These are phyloP conservation scores for Hymenochaete sp. DNA, from an alignment of 1,284 basidiomycete species.

Conservation along the genomic window DNA sequence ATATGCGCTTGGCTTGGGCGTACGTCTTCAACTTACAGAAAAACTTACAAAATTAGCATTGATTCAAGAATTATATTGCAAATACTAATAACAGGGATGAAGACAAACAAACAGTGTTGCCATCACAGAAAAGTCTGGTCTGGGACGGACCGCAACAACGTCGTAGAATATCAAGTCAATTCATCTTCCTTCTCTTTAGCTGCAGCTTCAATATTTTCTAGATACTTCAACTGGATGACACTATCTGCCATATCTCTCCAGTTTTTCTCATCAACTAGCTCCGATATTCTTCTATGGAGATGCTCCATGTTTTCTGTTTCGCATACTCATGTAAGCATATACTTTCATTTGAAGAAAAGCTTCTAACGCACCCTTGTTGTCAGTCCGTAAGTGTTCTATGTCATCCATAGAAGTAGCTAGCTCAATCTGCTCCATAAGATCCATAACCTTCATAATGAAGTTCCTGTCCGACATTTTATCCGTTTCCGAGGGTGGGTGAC, in stretches of 20 bases:
- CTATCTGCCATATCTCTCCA: slow-evolving; percentile 51
- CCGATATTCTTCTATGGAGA: slow-evolving; percentile 40
- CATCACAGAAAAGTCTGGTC: too few species aligned
- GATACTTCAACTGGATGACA: slow-evolving; percentile 69
- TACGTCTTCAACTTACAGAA: too few species aligned
- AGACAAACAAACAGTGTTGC: too few species aligned
- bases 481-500: slow-evolving; percentile 54
- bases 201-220: slow-evolving; percentile 66
- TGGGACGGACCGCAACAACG: too few species aligned
- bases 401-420: slow-evolving; percentile 42
- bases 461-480: slow-evolving; percentile 69
- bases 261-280: slow-evolving; percentile 42
- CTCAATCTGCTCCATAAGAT: slow-evolving; percentile 74
- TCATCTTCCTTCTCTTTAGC: slow-evolving; percentile 33
- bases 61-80: too few species aligned
- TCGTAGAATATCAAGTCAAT: slow-evolving; percentile 14
- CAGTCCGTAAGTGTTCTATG: slow-evolving; percentile 43
- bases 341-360: background rate
- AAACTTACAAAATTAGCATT: too few species aligned
- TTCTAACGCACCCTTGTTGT: slow-evolving; percentile 53
- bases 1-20: too few species aligned
- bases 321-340: background rate
- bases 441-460: slow-evolving; percentile 75
- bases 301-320: slow-evolving; percentile 45
- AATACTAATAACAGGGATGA: too few species aligned